These are phyloP conservation scores for Cubamyces lactineus DNA, from an alignment of 768 basidiomycete species.

Conservation along the genomic window DNA sequence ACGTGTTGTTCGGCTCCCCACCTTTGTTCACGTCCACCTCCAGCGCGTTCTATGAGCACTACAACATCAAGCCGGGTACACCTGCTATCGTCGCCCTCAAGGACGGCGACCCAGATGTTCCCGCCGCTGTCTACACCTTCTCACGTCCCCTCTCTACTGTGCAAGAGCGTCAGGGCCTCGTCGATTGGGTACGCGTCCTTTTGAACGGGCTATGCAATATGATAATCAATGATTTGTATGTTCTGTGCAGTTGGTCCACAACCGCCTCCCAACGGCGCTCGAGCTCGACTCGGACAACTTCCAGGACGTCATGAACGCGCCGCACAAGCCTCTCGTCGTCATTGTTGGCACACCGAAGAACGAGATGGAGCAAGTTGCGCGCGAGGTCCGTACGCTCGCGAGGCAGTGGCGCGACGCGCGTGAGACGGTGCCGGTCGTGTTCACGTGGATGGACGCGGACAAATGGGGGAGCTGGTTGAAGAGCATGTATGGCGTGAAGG, in stretches of 20 bases:
- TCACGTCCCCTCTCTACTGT: constrained; percentile 9
- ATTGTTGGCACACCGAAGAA: constrained; percentile 56
- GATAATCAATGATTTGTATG: no score
- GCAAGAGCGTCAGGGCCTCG: constrained; percentile 16
- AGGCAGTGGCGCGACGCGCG: constrained; percentile 39
- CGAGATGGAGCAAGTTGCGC: constrained; percentile 36
- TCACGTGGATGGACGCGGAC: constrained; percentile 87
- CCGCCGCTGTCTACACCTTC: constrained; percentile 47
- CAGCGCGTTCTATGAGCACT: constrained; percentile 37
- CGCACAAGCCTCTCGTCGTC: constrained; percentile 75
- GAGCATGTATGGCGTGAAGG: constrained; percentile 80
- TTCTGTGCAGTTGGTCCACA: constrained; percentile 32
- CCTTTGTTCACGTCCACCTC: constrained; percentile 49
- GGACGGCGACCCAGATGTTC: constrained; percentile 52
- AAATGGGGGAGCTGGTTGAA: constrained; percentile 90
- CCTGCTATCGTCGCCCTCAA: constrained; percentile 68
- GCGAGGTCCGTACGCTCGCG: constrained; percentile 68
- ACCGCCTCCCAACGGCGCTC: constrained; percentile 72
- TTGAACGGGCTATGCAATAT: background rate
- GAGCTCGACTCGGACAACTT: constrained; percentile 83
- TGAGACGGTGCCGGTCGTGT: constrained; percentile 64
- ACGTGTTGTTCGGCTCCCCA: constrained; percentile 52
- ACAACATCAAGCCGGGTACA: constrained; percentile 29
- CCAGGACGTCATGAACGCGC: constrained; percentile 84
- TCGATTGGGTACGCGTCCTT: constrained; percentile 27